Evolutionary conservation across 306 rosid genomes (phyloP), one percentile per base, ranked within the genome.

Genomic region (Quercus berberidifolia): DNA sequence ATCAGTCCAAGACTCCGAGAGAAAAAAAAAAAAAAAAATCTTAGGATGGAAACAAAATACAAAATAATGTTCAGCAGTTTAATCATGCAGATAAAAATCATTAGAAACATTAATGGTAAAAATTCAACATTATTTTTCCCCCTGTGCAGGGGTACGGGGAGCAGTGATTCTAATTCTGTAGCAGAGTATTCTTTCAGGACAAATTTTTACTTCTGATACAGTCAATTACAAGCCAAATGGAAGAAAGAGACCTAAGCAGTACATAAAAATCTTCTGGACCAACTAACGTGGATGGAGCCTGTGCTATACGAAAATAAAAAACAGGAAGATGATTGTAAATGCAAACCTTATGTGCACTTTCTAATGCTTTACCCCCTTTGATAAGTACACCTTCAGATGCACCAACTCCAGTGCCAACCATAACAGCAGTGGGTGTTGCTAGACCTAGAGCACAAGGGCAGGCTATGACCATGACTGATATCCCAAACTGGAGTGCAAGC

Each of bases 361-460:
- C 97, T 83, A 93, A 83, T 4, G 98, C 98, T 75, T 85, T 91
- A 10, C 98, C 98, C 1, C 98, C 98, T 88, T 93, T 93, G 84
- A 93, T 91, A 76, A 93, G 82, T 30, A 93, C 92, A 72, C 98
- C 98, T 79, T 90, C 97, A 76, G 97, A 84, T 25, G 98, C 98
- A 49, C 98, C 98, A 56, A 93, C 95, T 33, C 98, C 97, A 4
- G 97, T 93, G 31, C 98, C 98, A 59, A 93, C 98, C 98, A 93
- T 91, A 57, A 93, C 92, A 1, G 98, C 97, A 0, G 98, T 93
- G 3, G 98, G 98, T 72, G 98, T 93, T 30, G 97, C 98, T 19
- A 93, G 90, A 79, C 98, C 98, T 33, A 91, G 84, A 60, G 98
- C 97, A 89, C 98, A 93, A 79, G 98, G 98, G 78, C 98, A 93